Base-by-base conservation (phyloP, 768 basidiomycete species). In the Boletus sensibilis region DNA sequence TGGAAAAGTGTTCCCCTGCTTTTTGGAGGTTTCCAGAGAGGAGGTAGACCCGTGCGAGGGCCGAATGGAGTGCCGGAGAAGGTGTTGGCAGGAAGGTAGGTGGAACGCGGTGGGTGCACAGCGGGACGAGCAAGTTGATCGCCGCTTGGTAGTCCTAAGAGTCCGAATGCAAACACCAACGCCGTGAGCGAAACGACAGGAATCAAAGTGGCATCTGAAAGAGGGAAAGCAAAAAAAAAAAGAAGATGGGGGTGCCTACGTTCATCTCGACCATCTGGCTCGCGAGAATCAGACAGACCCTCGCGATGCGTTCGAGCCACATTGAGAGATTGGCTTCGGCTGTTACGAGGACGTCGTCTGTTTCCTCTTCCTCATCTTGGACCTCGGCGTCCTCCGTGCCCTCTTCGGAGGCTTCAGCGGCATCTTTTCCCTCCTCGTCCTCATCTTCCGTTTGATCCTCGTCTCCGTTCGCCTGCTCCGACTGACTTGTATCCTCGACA, bases 241-340 rank as follows among this genome's bases (percentile, higher is more conserved):
- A 33, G 18, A 29, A 8, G 27, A 41, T 21, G n/a, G 20, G 37
- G n/a, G 11, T 3, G 54, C 74, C 21, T 44, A 88, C 90, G 78
- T 90, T 90, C 85, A 92, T 90, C 72, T 94, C 92, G 50, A 90
- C 76, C 65, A 93, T 72, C 71, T 93, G 90, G 35, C 87, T 88
- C 2, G 90, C 90, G 45, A 92, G 79, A 57, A 92, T 91, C 52
- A 94, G 68, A 52, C 80, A 83, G n/a, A 93, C 74, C 47, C 92
- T 76, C 16, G 87, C 82, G 4, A 85, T 85, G 53, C 91, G 82
- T 70, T 94, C 91, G 57, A 84, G 85, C 91, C 91, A 94, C 90
- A 92, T 92, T 49, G 79, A 77, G 20, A 78, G 68, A 33, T 71
- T 73, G 33, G 70, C 65, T 45, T 71, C 67, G 18, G 68, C 68